Evolutionary conservation across 192 early-diverging fungal species (phyloP).

Genomic region (Podila minutissima): DNA sequence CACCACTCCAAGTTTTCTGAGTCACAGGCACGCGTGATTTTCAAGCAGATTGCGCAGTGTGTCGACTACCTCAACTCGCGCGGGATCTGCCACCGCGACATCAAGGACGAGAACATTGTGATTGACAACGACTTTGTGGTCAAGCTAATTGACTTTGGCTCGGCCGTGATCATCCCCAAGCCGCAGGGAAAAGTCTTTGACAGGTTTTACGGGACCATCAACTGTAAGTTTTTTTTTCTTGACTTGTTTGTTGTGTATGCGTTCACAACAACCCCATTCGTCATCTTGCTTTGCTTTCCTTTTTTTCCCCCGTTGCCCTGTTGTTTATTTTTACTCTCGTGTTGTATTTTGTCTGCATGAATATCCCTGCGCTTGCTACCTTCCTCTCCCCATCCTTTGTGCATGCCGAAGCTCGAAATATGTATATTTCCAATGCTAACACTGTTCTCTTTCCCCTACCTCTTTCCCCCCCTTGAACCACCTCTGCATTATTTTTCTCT

Average conservation of each 20-base stretch:
- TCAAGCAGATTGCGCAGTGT: conserved; percentile 74
- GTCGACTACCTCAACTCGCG: conserved; percentile 68
- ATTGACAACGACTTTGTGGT: conserved; percentile 66
- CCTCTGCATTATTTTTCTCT: conserved; percentile 66
- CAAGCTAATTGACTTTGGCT: conserved; percentile 79
- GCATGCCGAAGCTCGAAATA: neutral
- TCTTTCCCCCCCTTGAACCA: conserved; percentile 62
- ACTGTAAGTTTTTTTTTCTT: conserved; percentile 50
- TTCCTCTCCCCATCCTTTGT: no score
- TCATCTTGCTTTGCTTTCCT: neutral
- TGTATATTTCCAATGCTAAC: neutral
- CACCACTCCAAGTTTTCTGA: conserved; percentile 71
- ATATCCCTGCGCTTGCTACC: neutral
- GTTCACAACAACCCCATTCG: neutral
- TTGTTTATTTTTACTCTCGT: neutral
- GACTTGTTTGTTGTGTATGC: conserved; percentile 17
- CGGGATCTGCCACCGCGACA: conserved; percentile 81
- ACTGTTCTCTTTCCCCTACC: neutral
- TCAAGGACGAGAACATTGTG: conserved; percentile 84
- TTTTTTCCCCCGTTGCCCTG: neutral
- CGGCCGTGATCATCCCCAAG: conserved; percentile 61
- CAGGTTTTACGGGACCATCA: conserved; percentile 71
- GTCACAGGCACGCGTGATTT: conserved; percentile 68
- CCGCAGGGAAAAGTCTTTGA: conserved; percentile 55
- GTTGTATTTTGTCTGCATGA: neutral